These are phyloP conservation scores for Grigorovia humatica DNA, from an alignment of 805 yeast species.

Conservation along the genomic window DNA sequence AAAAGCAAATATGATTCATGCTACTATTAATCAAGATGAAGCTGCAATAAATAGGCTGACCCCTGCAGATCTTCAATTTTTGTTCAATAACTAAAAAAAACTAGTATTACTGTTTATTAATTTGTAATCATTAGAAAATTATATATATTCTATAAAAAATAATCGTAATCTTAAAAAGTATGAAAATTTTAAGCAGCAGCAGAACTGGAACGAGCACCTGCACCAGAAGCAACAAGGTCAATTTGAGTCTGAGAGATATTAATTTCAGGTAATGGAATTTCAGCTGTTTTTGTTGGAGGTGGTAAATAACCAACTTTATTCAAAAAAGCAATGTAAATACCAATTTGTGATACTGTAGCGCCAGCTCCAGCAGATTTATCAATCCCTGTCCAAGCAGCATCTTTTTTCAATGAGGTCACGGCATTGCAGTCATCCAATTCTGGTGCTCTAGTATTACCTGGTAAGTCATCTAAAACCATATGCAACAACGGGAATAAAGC, in stretches of 20 bases:
- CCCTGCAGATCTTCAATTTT: slow-evolving; percentile 89
- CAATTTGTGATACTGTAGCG: slow-evolving; percentile 55
- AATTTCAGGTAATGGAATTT: slow-evolving; percentile 43
- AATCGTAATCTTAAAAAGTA: background rate
- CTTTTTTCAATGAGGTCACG: slow-evolving; percentile 51
- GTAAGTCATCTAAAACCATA: slow-evolving; percentile 86
- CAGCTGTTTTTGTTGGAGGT: slow-evolving; percentile 39
- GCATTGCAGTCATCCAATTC: slow-evolving; percentile 87
- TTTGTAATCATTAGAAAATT: background rate
- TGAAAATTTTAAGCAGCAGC: slow-evolving; percentile 21
- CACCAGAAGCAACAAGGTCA: slow-evolving; percentile 49
- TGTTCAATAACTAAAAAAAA: slow-evolving; percentile 62
- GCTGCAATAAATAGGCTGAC: slow-evolving; percentile 81
- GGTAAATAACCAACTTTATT: slow-evolving; percentile 73
- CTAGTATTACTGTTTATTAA: background rate
- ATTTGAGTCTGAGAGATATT: slow-evolving; percentile 47
- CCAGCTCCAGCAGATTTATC: slow-evolving; percentile 69
- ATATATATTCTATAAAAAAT: background rate
- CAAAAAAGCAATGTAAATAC: slow-evolving; percentile 71
- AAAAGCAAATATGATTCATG: slow-evolving; percentile 96
- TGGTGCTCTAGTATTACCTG: slow-evolving; percentile 87
- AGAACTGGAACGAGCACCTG: slow-evolving; percentile 67
- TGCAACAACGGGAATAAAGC: slow-evolving; percentile 91
- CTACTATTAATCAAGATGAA: slow-evolving; percentile 88
- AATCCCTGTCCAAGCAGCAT: slow-evolving; percentile 50